Evolutionary conservation across 148 eudicot genomes (phyloP), one percentile per base, ranked within the genome.

Genomic region (Camellia lanceoleosa): DNA sequence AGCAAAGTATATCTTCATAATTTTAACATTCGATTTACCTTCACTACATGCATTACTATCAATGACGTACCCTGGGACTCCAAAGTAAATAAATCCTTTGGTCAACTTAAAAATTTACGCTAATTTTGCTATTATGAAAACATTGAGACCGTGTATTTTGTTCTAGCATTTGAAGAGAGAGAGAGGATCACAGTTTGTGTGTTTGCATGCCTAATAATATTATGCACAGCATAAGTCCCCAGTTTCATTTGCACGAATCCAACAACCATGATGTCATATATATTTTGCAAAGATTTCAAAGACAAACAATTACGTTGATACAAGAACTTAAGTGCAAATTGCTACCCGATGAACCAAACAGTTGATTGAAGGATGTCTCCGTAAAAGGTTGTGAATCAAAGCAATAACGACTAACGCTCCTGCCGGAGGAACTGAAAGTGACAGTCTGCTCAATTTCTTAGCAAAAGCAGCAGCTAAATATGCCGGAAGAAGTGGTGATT

Each of bases 401-500:
- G 99, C 98, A 82, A 91, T 85, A 54, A 93, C 87, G 66, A 93
- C 83, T 73, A 93, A 80, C 60, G 88, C 83, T 73, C 99, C 99
- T 43, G 95, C 92, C 59, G 99, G 97, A 79, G 99, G 99, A 71
- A 88, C 95, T 64, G 77, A 71, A 78, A 96, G 91, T 46, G 97
- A 85, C 76, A 96, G 89, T 85, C 98, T 88, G 86, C 99, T 96
- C 90, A 96, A 85, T 80, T 92, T 96, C 90, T 96, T 96, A 76
- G 93, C 85, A 81, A 93, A 96, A 77, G 98, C 93, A 83, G 99
- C 97, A 51, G 95, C 98, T 85, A 92, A 79, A 81, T 96, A 91
- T 80, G 98, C 99, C 44, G 99, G 91, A 84, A 96, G 95, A 78
- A 90, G 97, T 68, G 95, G 90, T 67, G 99, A 96, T 81, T 92